Percentiles rank a stretch among this genome's conserved stretches.
Evolutionary conservation across 768 basidiomycete genomes (phyloP).

Genomic region (Gelatoporia subvermispora): DNA sequence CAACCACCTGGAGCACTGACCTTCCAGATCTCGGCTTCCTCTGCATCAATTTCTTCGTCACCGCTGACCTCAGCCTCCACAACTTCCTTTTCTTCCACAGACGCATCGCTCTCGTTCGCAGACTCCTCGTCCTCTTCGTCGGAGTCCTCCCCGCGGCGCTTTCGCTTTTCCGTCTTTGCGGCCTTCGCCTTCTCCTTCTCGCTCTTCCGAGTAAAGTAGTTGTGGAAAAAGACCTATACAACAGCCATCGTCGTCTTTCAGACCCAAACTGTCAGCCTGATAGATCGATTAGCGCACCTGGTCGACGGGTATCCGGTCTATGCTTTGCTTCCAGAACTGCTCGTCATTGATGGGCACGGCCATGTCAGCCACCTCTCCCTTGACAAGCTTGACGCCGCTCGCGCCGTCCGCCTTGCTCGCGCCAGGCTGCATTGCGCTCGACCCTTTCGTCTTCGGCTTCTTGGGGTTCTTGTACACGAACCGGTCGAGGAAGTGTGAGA

Average conservation of each 20-base stretch:
- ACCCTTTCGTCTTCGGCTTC: constrained; percentile 63
- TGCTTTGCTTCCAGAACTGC: constrained; percentile 64
- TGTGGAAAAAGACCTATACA: constrained; percentile 81
- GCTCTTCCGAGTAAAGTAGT: constrained; percentile 75
- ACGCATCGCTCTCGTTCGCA: constrained; percentile 25
- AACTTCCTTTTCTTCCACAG: constrained; percentile 13
- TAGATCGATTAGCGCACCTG: constrained; percentile 45
- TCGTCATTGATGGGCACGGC: constrained; percentile 64
- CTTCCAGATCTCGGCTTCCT: constrained; percentile 86
- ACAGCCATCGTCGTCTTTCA: background rate
- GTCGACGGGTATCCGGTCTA: constrained; percentile 78
- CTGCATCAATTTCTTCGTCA: constrained; percentile 40
- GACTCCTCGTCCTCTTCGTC: constrained; percentile 25
- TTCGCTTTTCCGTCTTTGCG: constrained; percentile 43
- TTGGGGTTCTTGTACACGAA: constrained; percentile 98
- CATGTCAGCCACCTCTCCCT: constrained; percentile 46
- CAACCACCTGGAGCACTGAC: constrained; percentile 33
- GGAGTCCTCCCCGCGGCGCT: constrained; percentile 32
- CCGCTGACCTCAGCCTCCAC: constrained; percentile 17
- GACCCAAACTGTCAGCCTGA: background rate
- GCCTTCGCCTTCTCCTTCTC: constrained; percentile 46
- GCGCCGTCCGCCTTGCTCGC: constrained; percentile 54
- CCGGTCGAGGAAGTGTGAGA: constrained; percentile 92
- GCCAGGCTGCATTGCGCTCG: constrained; percentile 94
- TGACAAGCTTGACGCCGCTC: constrained; percentile 65